Conservation (phyloP, 306 rosid genomes). For the Sophora flavescens region DNA sequence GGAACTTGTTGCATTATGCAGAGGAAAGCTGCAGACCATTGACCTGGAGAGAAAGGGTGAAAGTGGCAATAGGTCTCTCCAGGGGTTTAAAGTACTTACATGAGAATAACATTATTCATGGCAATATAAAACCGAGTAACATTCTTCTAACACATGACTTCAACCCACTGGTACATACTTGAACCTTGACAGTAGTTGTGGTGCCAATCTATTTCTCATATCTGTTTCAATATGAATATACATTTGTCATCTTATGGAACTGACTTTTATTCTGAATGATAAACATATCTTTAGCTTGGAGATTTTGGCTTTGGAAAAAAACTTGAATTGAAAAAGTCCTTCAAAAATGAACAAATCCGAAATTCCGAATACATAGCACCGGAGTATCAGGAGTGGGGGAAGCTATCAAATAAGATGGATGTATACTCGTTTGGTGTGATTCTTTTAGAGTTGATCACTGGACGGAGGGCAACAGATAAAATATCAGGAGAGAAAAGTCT, state of each 20-base stretch:
- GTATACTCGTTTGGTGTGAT: constrained; percentile 59
- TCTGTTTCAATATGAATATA: neutral
- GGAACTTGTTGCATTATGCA: constrained; percentile 50
- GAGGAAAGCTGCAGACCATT: constrained; percentile 58
- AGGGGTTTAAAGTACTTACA: constrained; percentile 79
- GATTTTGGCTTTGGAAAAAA: constrained; percentile 51
- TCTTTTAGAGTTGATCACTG: constrained; percentile 59
- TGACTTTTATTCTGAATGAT: constrained; percentile 37
- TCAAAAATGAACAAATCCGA: constrained; percentile 39
- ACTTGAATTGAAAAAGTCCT: constrained; percentile 33
- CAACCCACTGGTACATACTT: constrained; percentile 68
- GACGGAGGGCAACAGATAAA: constrained; percentile 43
- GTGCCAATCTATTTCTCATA: constrained; percentile 12
- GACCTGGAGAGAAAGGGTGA: constrained; percentile 73
- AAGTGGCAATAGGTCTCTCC: constrained; percentile 69
- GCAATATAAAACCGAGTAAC: constrained; percentile 79
- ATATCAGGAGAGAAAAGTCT: constrained; percentile 50
- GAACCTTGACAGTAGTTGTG: constrained; percentile 7
- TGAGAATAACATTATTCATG: constrained; percentile 74
- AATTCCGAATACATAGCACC: constrained; percentile 50
- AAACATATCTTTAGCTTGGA: constrained; percentile 49
- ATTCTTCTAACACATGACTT: constrained; percentile 83
- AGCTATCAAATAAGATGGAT: constrained; percentile 49
- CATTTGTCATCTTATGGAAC: constrained; percentile 19
- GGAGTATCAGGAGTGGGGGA: constrained; percentile 49